Percentiles rank a stretch among this genome's conserved stretches.
These are phyloP conservation scores for Saccharum officinarum DNA, from an alignment of 176 grass and related monocot species.

Conservation along the genomic window DNA sequence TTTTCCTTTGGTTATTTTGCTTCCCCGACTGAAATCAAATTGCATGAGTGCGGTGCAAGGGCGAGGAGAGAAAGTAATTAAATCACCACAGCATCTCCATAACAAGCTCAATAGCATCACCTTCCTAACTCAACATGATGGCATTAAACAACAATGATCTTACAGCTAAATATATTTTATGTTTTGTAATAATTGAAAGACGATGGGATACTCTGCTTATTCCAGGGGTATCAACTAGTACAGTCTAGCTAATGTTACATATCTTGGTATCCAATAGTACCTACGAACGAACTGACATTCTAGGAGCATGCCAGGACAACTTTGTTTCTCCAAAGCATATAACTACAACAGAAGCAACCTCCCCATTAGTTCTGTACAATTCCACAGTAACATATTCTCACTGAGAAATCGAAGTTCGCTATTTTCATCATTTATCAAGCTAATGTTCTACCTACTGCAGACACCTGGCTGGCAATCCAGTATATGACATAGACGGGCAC, in stretches of 20 bases:
- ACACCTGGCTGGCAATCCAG: neutral
- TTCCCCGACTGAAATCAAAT: neutral
- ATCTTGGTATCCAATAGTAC: neutral
- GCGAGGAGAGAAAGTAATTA: neutral
- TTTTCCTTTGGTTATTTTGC: neutral
- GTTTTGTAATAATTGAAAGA: neutral
- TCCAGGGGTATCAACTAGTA: neutral
- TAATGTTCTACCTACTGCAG: neutral
- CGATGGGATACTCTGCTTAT: neutral
- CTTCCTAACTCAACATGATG: neutral
- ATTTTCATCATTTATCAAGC: conserved; percentile 1
- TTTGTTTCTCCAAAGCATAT: conserved; percentile 2
- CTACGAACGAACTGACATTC: conserved; percentile 1
- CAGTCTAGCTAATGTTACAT: neutral
- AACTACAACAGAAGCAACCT: neutral
- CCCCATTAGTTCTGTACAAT: neutral
- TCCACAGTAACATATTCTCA: neutral
- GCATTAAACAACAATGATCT: neutral
- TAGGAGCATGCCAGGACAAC: neutral
- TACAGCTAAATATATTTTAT: neutral
- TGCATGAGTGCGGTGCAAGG: neutral
- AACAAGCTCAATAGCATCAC: neutral
- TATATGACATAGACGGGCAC: neutral
- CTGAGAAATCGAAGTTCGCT: neutral
- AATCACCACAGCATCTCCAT: neutral